Evolutionary conservation across 208 protist genomes (phyloP).

Genomic region (Naegleria fowleri): DNA sequence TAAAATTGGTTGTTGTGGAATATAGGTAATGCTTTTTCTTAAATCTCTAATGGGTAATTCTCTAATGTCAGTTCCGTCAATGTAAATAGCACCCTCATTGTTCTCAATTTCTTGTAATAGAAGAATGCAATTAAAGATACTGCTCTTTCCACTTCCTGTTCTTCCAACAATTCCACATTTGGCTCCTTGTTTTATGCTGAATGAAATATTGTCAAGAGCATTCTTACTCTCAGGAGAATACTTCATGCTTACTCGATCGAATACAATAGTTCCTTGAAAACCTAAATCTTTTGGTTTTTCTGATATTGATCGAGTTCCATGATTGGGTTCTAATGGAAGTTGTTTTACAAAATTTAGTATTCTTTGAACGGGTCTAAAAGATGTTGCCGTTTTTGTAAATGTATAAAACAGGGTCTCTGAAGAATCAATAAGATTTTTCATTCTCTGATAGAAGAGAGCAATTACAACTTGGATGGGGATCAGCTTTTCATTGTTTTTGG

Average conservation of each 20-base stretch:
- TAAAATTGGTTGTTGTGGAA: conserved; percentile 53
- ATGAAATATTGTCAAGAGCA: conserved; percentile 42
- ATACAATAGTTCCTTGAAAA: not conserved
- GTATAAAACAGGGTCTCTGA: conserved; percentile 47
- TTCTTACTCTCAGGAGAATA: conserved; percentile 29
- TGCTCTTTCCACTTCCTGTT: conserved; percentile 54
- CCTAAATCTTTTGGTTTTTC: not conserved
- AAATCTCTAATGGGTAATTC: conserved; percentile 6
- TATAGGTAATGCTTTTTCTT: conserved; percentile 26
- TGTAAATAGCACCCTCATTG: conserved; percentile 8
- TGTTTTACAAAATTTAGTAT: conserved; percentile 14
- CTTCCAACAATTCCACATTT: conserved; percentile 72
- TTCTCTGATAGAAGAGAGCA: not conserved
- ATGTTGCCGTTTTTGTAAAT: conserved; percentile 44
- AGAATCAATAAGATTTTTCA: conserved; percentile 59
- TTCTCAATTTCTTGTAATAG: conserved; percentile 23
- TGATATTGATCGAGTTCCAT: not conserved
- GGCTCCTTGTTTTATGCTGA: conserved; percentile 44
- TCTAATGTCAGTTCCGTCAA: conserved; percentile 36
- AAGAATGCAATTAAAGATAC: conserved; percentile 34
- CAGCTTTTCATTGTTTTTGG: not conserved
- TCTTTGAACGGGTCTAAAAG: conserved; percentile 33
- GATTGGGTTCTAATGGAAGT: conserved; percentile 7
- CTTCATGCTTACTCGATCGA: not conserved
- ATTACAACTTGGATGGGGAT: not conserved